A percentile compares a stretch with the other conserved stretches of the same genome.
These are phyloP conservation scores for Hypoxylon sp. DNA, from an alignment of 2,329 filamentous ascomycete species.

Conservation along the genomic window DNA sequence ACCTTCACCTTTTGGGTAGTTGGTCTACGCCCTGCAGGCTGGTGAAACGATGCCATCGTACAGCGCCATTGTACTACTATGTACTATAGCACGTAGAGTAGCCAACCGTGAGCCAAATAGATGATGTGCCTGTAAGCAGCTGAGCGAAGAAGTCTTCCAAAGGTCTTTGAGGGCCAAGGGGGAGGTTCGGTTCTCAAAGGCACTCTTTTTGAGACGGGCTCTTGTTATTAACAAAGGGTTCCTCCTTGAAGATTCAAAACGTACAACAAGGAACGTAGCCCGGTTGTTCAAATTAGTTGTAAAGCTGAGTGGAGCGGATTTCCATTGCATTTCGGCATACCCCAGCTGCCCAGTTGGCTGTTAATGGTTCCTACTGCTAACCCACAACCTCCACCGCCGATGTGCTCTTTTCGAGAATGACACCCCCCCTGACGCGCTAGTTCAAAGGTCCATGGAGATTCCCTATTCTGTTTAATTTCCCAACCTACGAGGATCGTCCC, in stretches of 20 bases:
- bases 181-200: neutral
- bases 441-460: constrained; percentile 41
- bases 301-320: constrained; percentile 38
- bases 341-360: constrained; percentile 38
- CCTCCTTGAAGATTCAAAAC: constrained; percentile 15
- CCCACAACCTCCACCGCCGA: constrained; percentile 44
- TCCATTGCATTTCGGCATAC: constrained; percentile 37
- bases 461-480: constrained; percentile 54
- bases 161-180: neutral
- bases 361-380: constrained; percentile 14
- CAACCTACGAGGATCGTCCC: constrained; percentile 48
- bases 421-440: constrained; percentile 41
- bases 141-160: neutral
- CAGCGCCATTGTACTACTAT: constrained; percentile 27
- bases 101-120: constrained; percentile 21
- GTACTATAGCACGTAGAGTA: constrained; percentile 8
- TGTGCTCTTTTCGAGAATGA: constrained; percentile 31
- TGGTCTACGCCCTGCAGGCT: constrained; percentile 12
- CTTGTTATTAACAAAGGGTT: constrained; percentile 28
- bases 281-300: constrained; percentile 30
- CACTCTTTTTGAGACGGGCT: constrained; percentile 6
- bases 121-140: constrained; percentile 10
- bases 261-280: constrained; percentile 14
- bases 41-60: constrained; percentile 34
- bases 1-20: constrained; percentile 31